phyloP scores from a whole-genome alignment of 1,139 yeast species.

The Scheffersomyces illinoinensis region DNA sequence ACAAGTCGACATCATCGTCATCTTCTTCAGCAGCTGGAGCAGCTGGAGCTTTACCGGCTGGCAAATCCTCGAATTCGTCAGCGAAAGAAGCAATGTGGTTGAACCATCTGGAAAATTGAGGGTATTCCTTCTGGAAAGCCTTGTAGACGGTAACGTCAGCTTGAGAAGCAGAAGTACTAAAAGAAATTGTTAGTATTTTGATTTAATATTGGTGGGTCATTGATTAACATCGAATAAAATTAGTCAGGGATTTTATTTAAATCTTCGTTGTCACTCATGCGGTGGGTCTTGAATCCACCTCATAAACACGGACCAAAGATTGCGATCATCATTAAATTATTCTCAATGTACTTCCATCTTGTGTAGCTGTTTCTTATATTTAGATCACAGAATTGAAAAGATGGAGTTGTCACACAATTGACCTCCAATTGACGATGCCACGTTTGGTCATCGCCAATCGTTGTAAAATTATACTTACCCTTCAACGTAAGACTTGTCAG shows the following conservation, averaged over 20 bases:
- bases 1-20: conserved; percentile 88
- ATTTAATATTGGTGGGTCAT: conserved; percentile 1
- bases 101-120: conserved; percentile 97
- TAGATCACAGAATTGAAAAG: not conserved
- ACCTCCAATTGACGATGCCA: not conserved
- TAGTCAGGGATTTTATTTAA: conserved; percentile 42
- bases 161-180: conserved; percentile 83
- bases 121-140: conserved; percentile 92
- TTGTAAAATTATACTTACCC: conserved; percentile 64
- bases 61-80: conserved; percentile 78
- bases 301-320: conserved; percentile 95
- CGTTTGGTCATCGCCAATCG: not conserved
- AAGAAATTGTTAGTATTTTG: conserved; percentile 23
- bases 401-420: not conserved
- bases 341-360: not conserved
- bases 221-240: conserved; percentile 12
- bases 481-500: conserved; percentile 89
- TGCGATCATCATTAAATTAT: conserved; percentile 58
- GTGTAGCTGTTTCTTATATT: not conserved
- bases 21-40: conserved; percentile 64
- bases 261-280: conserved; percentile 77
- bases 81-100: conserved; percentile 94
- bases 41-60: conserved; percentile 69
- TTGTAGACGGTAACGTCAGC: conserved; percentile 94
- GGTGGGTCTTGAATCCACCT: conserved; percentile 94